These are phyloP conservation scores for Cryphonectria naterciae DNA, from an alignment of 2,329 filamentous ascomycete genomes.

Conservation along the genomic window DNA sequence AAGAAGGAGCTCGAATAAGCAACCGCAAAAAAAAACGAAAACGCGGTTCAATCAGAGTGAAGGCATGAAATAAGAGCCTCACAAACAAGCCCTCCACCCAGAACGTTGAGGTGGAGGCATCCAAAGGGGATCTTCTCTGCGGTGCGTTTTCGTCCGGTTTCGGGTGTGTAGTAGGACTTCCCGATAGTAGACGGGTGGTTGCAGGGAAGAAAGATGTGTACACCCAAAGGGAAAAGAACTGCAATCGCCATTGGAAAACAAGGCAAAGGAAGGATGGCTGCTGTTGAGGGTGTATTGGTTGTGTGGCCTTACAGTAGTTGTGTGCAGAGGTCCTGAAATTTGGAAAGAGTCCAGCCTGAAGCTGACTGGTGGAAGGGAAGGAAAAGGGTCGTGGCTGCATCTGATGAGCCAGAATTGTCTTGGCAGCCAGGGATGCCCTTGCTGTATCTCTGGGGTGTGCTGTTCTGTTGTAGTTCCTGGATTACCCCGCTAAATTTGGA, in stretches of 20 bases:
- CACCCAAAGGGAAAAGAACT: neutral
- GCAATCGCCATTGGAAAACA: neutral
- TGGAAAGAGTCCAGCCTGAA: neutral
- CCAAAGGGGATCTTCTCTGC: neutral
- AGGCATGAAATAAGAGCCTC: slow-evolving; percentile 5
- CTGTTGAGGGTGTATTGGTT: neutral
- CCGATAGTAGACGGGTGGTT: neutral
- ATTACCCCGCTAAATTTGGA: neutral
- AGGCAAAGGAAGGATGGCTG: neutral
- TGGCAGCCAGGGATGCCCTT: slow-evolving; percentile 11
- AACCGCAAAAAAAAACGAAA: neutral
- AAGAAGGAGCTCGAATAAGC: neutral
- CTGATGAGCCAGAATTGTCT: neutral
- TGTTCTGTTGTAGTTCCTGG: neutral
- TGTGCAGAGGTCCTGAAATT: slow-evolving; percentile 2
- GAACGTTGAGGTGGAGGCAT: neutral
- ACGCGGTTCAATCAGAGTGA: neutral
- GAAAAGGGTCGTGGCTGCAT: neutral
- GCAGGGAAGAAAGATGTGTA: neutral
- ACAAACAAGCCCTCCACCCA: neutral
- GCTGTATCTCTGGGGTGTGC: neutral
- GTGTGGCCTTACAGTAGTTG: neutral
- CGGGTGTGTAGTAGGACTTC: neutral
- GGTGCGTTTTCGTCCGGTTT: slow-evolving; percentile 10
- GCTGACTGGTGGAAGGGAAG: slow-evolving; percentile 20